phyloP scores from a whole-genome alignment of 2,329 filamentous ascomycete genomes.

The Fusarium sp. region DNA sequence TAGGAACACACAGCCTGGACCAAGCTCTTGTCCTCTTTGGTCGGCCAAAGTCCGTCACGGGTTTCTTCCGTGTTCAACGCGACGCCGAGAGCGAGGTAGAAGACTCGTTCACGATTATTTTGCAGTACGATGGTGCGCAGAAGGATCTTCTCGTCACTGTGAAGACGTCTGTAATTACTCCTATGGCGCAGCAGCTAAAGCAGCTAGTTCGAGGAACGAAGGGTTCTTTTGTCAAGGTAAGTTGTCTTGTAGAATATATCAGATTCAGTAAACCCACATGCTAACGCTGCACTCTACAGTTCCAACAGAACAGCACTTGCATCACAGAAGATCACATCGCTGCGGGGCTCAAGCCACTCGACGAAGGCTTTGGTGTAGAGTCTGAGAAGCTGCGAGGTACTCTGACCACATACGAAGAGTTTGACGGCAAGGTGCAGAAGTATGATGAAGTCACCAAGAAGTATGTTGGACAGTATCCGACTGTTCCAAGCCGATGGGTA shows the following conservation, averaged over 20 bases:
- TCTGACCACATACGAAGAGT: conserved; percentile 56
- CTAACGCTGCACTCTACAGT: conserved; percentile 59
- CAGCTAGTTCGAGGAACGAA: conserved; percentile 39
- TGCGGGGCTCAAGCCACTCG: conserved; percentile 25
- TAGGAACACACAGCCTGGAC: conserved; percentile 45
- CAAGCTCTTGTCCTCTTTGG: conserved; percentile 39
- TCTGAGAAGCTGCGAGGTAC: conserved; percentile 40
- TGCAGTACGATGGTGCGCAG: conserved; percentile 65
- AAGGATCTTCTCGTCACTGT: conserved; percentile 49
- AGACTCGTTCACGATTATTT: conserved; percentile 67
- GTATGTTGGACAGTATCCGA: conserved; percentile 56
- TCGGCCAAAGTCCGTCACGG: conserved; percentile 38
- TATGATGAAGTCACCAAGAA: conserved; percentile 50
- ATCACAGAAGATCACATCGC: conserved; percentile 49
- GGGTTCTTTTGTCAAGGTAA: conserved; percentile 40
- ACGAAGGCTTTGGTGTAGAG: conserved; percentile 38
- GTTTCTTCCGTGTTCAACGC: conserved; percentile 41
- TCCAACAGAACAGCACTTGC: conserved; percentile 58
- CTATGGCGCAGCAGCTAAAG: conserved; percentile 39
- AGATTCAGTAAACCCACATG: fast-evolving
- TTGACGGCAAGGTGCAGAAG: conserved; percentile 51
- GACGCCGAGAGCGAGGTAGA: conserved; percentile 52
- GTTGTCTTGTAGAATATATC: fast-evolving
- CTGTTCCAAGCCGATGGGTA: conserved; percentile 55
- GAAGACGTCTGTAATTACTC: conserved; percentile 36